Evolutionary conservation across 441 rosid genomes (phyloP).

Genomic region (Metrosideros polymorpha): DNA sequence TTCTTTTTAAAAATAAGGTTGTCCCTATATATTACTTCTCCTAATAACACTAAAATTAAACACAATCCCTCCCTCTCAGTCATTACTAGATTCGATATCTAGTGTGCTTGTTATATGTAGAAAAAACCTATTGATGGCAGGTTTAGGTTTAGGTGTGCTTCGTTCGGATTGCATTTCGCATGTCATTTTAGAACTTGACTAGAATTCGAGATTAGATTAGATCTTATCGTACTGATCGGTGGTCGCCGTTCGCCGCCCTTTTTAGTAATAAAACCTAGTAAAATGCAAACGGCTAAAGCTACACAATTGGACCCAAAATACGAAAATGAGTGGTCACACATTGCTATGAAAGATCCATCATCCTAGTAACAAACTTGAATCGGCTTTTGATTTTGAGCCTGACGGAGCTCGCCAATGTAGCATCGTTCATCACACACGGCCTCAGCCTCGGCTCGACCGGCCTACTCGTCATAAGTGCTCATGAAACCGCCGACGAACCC

Average conservation of each 20-base stretch:
- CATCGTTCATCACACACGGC: not conserved
- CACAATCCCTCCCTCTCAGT: not conserved
- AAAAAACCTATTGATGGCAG: not conserved
- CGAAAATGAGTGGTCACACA: not conserved
- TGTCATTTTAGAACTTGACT: not conserved
- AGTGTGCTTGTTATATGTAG: not conserved
- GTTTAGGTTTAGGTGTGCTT: not conserved
- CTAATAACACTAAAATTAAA: fast-evolving
- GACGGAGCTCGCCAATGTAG: not conserved
- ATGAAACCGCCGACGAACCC: constrained; percentile 50
- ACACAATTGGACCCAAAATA: not conserved
- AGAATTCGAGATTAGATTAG: not conserved
- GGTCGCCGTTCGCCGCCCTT: not conserved
- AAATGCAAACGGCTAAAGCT: no score
- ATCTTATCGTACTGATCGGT: no score
- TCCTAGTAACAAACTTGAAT: not conserved
- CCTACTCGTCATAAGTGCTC: constrained; percentile 48
- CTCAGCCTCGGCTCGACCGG: not conserved
- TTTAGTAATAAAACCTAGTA: no score
- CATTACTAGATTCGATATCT: not conserved
- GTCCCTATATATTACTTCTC: not conserved
- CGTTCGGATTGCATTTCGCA: not conserved
- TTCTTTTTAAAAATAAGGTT: not conserved
- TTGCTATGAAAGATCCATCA: not conserved
- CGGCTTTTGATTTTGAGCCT: not conserved